Conservation (phyloP, 495 filamentous ascomycete species). For the Cercophora newfieldiana region DNA sequence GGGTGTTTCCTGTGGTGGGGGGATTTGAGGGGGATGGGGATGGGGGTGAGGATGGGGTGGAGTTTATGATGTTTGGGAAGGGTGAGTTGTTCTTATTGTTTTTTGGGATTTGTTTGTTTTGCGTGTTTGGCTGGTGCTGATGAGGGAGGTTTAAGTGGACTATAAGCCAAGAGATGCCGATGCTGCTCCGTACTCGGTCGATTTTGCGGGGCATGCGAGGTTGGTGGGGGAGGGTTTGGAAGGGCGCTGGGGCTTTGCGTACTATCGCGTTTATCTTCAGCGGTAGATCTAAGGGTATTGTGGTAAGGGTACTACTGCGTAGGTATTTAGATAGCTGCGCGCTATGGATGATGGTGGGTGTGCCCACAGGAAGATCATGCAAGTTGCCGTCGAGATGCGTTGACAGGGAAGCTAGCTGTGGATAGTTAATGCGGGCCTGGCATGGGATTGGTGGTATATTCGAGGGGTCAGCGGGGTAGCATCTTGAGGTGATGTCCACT, state of each 20-base stretch:
- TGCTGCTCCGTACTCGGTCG: background rate
- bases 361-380: background rate
- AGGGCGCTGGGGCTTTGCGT: conserved; percentile 15
- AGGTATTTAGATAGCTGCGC: background rate
- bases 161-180: background rate
- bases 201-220: conserved; percentile 29
- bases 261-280: conserved; percentile 23
- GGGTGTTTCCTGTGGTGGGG: conserved; percentile 34
- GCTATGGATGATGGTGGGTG: background rate
- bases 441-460: background rate
- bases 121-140: conserved; percentile 19
- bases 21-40: conserved; percentile 15
- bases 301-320: too few relatives aligned
- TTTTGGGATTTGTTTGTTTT: background rate
- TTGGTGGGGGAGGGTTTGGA: conserved; percentile 21
- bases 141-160: conserved; percentile 2
- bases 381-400: background rate
- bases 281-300: background rate
- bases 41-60: conserved; percentile 16
- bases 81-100: conserved; percentile 14
- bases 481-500: background rate
- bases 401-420: background rate
- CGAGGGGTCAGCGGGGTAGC: background rate
- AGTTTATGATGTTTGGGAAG: conserved; percentile 39
- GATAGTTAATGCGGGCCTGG: background rate